Percentiles rank a stretch among this genome's conserved stretches.
Conservation (phyloP, 2,329 filamentous ascomycete genomes). For the Fusarium pseudograminearum region DNA sequence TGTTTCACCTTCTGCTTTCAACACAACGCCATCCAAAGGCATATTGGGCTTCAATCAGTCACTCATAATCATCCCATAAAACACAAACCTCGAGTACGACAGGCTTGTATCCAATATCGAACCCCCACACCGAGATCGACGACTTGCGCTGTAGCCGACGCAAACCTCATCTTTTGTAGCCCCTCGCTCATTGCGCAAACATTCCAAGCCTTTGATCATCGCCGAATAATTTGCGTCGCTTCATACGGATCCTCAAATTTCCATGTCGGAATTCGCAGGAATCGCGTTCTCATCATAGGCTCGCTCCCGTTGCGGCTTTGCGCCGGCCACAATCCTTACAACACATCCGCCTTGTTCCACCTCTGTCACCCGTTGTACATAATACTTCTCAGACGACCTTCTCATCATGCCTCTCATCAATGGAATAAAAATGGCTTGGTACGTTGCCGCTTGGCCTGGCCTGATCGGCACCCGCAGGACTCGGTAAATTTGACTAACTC, state of each 20-base stretch:
- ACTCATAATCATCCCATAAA: not conserved
- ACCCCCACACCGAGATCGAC: conserved; percentile 5
- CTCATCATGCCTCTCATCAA: conserved; percentile 74
- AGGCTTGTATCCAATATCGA: not conserved
- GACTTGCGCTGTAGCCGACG: conserved; percentile 16
- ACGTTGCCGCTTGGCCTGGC: conserved; percentile 52
- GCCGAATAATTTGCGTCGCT: conserved; percentile 20
- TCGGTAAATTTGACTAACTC: conserved; percentile 26
- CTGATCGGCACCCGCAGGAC: not conserved
- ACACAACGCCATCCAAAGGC: conserved; percentile 9
- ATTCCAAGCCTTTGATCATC: conserved; percentile 20
- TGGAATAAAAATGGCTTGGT: conserved; percentile 81
- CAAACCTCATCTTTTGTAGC: conserved; percentile 24
- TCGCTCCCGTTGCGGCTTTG: conserved; percentile 37
- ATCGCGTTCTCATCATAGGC: conserved; percentile 22
- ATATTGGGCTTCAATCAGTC: not conserved
- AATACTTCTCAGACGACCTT: conserved; percentile 15
- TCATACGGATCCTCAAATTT: conserved; percentile 11
- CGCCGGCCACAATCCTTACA: conserved; percentile 26
- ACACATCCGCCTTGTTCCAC: conserved; percentile 25
- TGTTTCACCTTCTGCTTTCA: conserved; percentile 30
- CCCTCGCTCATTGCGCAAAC: conserved; percentile 28
- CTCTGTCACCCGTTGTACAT: conserved; percentile 33
- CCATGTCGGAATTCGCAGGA: conserved; percentile 35
- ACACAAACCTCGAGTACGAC: not conserved